Evolutionary conservation across 169 alveolate genomes (phyloP).

Genomic region (Amoebophrya sp.): DNA sequence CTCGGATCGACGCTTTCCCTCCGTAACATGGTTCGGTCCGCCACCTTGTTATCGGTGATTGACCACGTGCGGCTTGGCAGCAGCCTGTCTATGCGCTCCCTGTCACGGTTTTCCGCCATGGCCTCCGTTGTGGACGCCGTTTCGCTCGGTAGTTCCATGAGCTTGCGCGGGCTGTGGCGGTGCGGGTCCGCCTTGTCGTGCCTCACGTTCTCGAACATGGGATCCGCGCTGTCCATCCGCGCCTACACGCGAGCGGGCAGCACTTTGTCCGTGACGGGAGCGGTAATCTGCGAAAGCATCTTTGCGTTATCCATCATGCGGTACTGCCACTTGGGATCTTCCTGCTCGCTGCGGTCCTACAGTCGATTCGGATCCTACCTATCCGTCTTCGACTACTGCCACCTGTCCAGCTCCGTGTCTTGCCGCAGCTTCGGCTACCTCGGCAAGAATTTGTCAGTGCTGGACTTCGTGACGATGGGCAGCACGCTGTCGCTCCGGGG

Average conservation of each 20-base stretch:
- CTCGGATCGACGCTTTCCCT: not conserved
- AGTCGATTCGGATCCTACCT: not conserved
- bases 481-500: not conserved
- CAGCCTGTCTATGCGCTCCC: not conserved
- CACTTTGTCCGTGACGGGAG: not conserved
- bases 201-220: not conserved
- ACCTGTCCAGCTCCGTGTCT: constrained; percentile 26
- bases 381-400: not conserved
- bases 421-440: not conserved
- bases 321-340: too few species aligned
- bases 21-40: not conserved
- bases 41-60: not conserved
- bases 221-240: constrained; percentile 11
- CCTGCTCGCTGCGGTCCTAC: constrained; percentile 29
- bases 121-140: not conserved
- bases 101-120: too few species aligned
- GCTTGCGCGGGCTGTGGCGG: not conserved
- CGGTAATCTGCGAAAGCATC: not conserved
- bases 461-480: not conserved
- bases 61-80: not conserved
- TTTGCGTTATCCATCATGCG: too few species aligned
- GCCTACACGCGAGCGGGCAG: not conserved
- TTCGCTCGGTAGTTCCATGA: not conserved
- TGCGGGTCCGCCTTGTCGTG: not conserved
- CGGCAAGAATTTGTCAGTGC: not conserved